Evolutionary conservation across 2,329 filamentous ascomycete species (phyloP).

Genomic region (Fusarium sp.): DNA sequence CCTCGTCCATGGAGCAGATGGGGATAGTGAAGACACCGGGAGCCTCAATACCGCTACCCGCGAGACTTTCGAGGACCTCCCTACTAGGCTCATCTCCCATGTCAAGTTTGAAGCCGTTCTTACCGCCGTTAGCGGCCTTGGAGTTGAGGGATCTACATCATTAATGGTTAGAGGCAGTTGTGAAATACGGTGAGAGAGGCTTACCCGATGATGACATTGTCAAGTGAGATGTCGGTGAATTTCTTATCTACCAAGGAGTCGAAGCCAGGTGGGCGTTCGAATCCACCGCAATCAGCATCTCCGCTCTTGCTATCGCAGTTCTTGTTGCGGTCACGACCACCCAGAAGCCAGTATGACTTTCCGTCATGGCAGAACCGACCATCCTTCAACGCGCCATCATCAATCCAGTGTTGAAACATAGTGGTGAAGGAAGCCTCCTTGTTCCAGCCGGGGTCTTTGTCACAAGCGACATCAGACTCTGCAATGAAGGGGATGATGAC

Average conservation of each 20-base stretch:
- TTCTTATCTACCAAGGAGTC: constrained; percentile 12
- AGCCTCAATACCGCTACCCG: constrained; percentile 24
- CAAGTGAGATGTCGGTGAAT: constrained; percentile 22
- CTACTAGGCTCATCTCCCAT: constrained; percentile 15
- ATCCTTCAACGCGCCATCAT: neutral
- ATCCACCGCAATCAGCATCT: constrained; percentile 13
- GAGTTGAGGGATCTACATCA: constrained; percentile 26
- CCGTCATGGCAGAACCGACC: constrained; percentile 19
- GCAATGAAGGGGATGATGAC: constrained; percentile 26
- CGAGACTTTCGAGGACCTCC: constrained; percentile 17
- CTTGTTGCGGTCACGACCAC: neutral
- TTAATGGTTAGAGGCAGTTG: neutral
- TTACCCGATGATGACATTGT: constrained; percentile 21
- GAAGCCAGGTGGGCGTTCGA: constrained; percentile 23
- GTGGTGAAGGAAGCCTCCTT: constrained; percentile 12
- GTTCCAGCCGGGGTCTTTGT: constrained; percentile 27
- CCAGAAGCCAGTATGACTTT: constrained; percentile 26
- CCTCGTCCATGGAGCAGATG: constrained; percentile 31
- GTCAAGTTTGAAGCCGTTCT: constrained; percentile 26
- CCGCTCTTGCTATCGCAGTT: constrained; percentile 18
- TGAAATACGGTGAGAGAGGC: neutral
- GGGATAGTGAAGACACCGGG: constrained; percentile 28
- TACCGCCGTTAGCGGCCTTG: constrained; percentile 20
- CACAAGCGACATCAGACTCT: constrained; percentile 23
- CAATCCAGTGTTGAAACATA: constrained; percentile 4